phyloP scores from a whole-genome alignment of 2,329 filamentous ascomycete species.

The Venturia aucupariae region DNA sequence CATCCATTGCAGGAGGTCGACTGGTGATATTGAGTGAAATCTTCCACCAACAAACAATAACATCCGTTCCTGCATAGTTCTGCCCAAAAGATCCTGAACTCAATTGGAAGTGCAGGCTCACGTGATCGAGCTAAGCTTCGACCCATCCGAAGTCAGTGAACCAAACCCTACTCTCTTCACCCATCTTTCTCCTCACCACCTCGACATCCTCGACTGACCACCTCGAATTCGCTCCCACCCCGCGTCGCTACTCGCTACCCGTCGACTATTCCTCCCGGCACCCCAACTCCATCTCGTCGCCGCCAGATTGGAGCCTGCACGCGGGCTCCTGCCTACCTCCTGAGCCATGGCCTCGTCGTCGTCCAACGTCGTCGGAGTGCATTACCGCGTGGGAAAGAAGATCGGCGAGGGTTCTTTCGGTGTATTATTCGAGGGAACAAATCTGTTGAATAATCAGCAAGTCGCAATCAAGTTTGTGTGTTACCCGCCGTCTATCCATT shows the following conservation, averaged over 20 bases:
- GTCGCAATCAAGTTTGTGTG: conserved; percentile 98
- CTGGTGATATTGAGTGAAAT: too few relatives aligned
- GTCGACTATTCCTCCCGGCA: neutral
- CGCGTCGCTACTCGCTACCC: neutral
- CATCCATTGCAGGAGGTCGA: too few relatives aligned
- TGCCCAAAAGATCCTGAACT: neutral
- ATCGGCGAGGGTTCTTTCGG: conserved; percentile 98
- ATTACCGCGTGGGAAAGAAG: conserved; percentile 98
- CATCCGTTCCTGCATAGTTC: neutral
- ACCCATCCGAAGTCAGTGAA: neutral
- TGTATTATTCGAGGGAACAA: conserved; percentile 98
- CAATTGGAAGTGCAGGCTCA: neutral
- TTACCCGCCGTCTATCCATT: conserved; percentile 21
- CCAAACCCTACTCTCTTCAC: neutral
- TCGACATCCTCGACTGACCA: neutral
- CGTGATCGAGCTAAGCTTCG: neutral
- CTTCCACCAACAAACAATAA: too few relatives aligned
- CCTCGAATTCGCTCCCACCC: neutral
- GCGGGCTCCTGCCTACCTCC: conserved; percentile 6
- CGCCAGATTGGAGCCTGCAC: conserved; percentile 7
- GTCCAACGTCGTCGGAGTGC: conserved; percentile 95
- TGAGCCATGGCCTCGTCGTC: conserved; percentile 69
- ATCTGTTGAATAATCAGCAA: conserved; percentile 97
- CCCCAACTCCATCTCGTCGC: neutral
- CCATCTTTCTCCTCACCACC: neutral